Evolutionary conservation across 148 eudicot species (phyloP).

Genomic region (Arbutus unedo): DNA sequence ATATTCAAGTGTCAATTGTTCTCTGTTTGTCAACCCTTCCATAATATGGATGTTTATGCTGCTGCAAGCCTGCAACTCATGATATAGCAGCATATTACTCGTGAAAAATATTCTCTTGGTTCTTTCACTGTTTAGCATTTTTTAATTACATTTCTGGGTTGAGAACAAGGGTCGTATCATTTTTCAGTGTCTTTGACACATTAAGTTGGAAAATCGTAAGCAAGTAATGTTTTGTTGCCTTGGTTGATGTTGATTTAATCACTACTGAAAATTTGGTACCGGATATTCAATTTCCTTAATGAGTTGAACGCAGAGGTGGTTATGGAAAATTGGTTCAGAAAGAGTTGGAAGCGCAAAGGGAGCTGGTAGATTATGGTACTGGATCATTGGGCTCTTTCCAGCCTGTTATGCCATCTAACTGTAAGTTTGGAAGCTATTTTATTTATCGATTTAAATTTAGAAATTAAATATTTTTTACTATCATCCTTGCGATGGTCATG

Average conservation of each 20-base stretch:
- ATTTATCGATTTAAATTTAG: background rate
- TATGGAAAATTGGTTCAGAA: conserved; percentile 92
- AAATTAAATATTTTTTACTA: background rate
- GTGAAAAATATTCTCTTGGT: background rate
- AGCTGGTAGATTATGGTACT: conserved; percentile 87
- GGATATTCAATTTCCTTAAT: conserved; percentile 46
- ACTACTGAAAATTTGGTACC: background rate
- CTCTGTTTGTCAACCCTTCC: background rate
- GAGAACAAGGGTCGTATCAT: background rate
- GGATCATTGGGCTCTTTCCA: conserved; percentile 78
- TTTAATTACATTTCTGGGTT: background rate
- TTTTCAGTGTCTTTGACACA: background rate
- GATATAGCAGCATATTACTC: background rate
- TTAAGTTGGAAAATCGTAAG: background rate
- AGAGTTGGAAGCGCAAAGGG: conserved; percentile 88
- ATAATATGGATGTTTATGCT: background rate
- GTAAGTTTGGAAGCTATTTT: conserved; percentile 43
- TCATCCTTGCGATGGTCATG: background rate
- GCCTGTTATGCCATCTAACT: conserved; percentile 58
- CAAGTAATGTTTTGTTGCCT: background rate
- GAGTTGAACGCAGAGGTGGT: conserved; percentile 88
- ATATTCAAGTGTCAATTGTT: too few species aligned
- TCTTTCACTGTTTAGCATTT: background rate
- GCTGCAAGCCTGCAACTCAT: background rate
- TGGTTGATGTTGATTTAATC: background rate